phyloP scores from a whole-genome alignment of 1,284 basidiomycete species.

The Ceratorhiza oryzae-sativae region DNA sequence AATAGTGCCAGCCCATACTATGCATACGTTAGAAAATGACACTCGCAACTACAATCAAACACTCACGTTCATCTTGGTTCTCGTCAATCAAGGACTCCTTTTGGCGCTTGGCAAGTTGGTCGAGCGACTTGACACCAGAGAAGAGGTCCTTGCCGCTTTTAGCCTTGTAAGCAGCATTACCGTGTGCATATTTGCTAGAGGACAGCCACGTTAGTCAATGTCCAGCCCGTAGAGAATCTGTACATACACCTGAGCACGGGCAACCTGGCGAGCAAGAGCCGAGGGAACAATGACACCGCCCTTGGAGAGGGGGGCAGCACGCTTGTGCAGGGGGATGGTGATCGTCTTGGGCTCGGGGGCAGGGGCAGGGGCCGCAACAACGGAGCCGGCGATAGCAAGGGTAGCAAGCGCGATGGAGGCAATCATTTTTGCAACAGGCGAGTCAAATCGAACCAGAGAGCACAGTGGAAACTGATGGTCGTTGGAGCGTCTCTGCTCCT shows the following conservation, averaged over 20 bases:
- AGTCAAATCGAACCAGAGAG: background rate
- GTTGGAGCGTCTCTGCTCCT: background rate
- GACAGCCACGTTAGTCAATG: background rate
- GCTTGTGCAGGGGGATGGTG: conserved; percentile 28
- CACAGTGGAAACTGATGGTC: background rate
- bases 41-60: background rate
- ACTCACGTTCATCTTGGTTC: conserved; percentile 24
- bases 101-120: conserved; percentile 13
- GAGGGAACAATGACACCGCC: conserved; percentile 1
- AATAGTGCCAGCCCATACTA: conserved; percentile 36
- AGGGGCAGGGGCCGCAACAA: conserved; percentile 7
- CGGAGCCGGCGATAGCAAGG: conserved; percentile 24
- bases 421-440: conserved; percentile 7
- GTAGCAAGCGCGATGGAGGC: conserved; percentile 30
- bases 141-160: conserved; percentile 13
- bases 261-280: conserved; percentile 28
- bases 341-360: background rate
- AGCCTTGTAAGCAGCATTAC: conserved; percentile 31
- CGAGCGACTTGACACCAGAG: background rate
- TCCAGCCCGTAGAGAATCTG: background rate
- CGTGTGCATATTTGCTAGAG: conserved; percentile 30
- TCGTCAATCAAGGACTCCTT: conserved; percentile 20
- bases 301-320: conserved; percentile 20
- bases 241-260: conserved; percentile 18
- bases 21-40: background rate